Percentiles rank a stretch among this genome's conserved stretches.
Evolutionary conservation across 1,139 yeast species (phyloP).

Genomic region (Arxiozyma slooffiae): DNA sequence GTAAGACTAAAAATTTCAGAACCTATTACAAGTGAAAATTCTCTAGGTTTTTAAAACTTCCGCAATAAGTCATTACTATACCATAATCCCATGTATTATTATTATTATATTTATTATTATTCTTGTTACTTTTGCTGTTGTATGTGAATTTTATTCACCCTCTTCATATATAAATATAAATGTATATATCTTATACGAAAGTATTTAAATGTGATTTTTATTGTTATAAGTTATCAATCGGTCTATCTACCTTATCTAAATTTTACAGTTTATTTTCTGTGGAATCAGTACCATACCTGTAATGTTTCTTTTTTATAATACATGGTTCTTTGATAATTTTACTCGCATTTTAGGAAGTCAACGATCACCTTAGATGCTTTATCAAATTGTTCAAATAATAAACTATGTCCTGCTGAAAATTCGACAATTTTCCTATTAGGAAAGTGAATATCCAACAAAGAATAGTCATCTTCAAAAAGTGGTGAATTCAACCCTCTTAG

Average conservation of each 20-base stretch:
- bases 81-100: neutral
- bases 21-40: conserved; percentile 31
- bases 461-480: conserved; percentile 16
- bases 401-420: conserved; percentile 23
- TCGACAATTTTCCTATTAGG: conserved; percentile 17
- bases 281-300: too few relatives aligned
- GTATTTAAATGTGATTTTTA: too few relatives aligned
- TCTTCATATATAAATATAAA: too few relatives aligned
- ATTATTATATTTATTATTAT: too few relatives aligned
- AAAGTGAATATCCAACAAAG: conserved; percentile 12
- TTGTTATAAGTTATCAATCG: neutral
- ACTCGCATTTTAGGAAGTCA: conserved; percentile 10
- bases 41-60: neutral
- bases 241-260: too few relatives aligned
- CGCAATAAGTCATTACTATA: too few relatives aligned
- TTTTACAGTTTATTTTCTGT: too few relatives aligned
- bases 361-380: conserved; percentile 13
- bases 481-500: conserved; percentile 21
- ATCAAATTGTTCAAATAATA: conserved; percentile 21
- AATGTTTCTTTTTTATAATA: neutral
- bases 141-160: too few relatives aligned
- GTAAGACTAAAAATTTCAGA: conserved; percentile 33
- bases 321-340: neutral
- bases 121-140: too few relatives aligned
- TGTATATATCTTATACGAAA: neutral